These are phyloP conservation scores for Chlorencoelia australis DNA, from an alignment of 2,329 filamentous ascomycete species.

Conservation along the genomic window DNA sequence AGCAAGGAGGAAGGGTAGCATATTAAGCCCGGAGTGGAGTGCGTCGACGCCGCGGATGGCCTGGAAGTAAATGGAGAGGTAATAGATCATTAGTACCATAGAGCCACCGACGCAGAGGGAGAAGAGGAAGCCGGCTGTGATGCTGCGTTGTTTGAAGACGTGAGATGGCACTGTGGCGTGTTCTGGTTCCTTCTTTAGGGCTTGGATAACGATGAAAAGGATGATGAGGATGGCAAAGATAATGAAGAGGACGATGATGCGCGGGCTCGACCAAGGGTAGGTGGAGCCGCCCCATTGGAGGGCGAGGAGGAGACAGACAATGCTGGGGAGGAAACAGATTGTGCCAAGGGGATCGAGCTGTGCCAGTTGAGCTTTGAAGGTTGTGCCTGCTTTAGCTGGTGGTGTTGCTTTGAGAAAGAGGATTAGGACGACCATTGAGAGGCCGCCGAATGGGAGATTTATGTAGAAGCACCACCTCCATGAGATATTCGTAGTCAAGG, in stretches of 20 bases:
- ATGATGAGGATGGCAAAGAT: conserved; percentile 24
- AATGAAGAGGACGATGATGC: conserved; percentile 29
- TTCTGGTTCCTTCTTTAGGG: conserved; percentile 29
- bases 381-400: conserved; percentile 21
- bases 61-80: conserved; percentile 40
- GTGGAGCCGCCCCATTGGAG: conserved; percentile 35
- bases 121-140: conserved; percentile 27
- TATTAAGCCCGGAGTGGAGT: conserved; percentile 35
- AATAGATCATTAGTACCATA: conserved; percentile 33
- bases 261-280: conserved; percentile 32
- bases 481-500: conserved; percentile 45
- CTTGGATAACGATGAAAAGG: conserved; percentile 27
- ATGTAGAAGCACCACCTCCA: conserved; percentile 42
- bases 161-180: conserved; percentile 31
- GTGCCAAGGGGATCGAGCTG: conserved; percentile 37
- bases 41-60: conserved; percentile 34
- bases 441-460: conserved; percentile 24
- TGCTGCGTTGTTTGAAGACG: conserved; percentile 30
- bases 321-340: conserved; percentile 33
- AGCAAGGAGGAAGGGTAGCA: conserved; percentile 27
- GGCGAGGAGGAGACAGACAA: conserved; percentile 33
- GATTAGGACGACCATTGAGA: conserved; percentile 26
- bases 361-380: conserved; percentile 32
- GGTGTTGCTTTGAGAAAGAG: conserved; percentile 30
- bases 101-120: conserved; percentile 27